These are phyloP conservation scores for Escovopsis sp. DNA, from an alignment of 2,329 filamentous ascomycete species.

Conservation along the genomic window DNA sequence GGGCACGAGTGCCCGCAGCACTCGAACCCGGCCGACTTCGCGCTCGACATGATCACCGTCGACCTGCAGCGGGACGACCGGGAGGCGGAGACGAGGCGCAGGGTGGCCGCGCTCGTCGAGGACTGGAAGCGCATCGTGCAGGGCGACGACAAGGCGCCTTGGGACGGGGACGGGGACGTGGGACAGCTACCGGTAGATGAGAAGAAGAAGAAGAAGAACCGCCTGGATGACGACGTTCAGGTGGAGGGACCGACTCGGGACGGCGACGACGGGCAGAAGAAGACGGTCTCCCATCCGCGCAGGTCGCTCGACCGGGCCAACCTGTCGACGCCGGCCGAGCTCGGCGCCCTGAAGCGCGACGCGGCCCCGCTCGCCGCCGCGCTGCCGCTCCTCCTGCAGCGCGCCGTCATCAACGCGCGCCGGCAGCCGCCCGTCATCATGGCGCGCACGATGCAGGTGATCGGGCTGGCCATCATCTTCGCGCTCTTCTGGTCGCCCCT, in stretches of 20 bases:
- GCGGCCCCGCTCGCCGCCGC: slow-evolving; percentile 46
- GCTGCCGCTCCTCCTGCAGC: slow-evolving; percentile 52
- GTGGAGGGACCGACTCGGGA: no score
- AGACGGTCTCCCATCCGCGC: slow-evolving; percentile 14
- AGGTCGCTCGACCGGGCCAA: slow-evolving; percentile 28
- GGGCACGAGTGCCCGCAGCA: slow-evolving; percentile 52
- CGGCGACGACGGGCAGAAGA: no score
- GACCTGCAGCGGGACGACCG: slow-evolving; percentile 52
- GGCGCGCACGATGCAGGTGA: slow-evolving; percentile 52
- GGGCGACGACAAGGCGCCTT: not conserved
- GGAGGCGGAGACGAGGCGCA: slow-evolving; percentile 47
- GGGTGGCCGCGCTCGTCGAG: slow-evolving; percentile 46
- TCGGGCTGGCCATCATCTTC: slow-evolving; percentile 48
- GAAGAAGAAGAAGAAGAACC: no score
- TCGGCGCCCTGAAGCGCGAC: slow-evolving; percentile 52
- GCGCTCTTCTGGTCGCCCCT: slow-evolving; percentile 58
- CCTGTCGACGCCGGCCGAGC: slow-evolving; percentile 53
- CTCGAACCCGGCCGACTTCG: slow-evolving; percentile 67
- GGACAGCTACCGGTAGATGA: not conserved
- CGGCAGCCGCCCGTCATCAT: slow-evolving; percentile 50
- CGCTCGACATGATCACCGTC: slow-evolving; percentile 61
- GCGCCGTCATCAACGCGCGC: slow-evolving; percentile 54
- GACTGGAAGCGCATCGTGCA: slow-evolving; percentile 30
- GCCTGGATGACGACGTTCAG: no score
- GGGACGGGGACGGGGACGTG: no score